Evolutionary conservation across 2,329 filamentous ascomycete genomes (phyloP), one percentile per base, ranked within the genome.

Genomic region (Stachybotrys chartarum): DNA sequence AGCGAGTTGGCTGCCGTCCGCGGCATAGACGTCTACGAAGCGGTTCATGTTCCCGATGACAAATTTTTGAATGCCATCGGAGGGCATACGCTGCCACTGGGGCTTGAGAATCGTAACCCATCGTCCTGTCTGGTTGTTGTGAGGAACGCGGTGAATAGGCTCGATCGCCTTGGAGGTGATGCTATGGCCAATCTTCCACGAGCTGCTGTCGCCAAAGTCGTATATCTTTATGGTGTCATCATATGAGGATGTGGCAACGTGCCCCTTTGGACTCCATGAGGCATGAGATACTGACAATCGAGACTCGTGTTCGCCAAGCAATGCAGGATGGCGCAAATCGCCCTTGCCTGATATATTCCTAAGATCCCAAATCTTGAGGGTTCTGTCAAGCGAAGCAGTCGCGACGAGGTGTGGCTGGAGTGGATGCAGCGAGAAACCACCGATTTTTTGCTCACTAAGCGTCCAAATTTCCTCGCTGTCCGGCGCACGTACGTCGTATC

Each of bases 41-140:
- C 94, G 84, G 67, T 96, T 96, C 94, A 97, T 97, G 63, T 97
- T 99, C 1, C 90, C 94, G 56, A 99, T 93, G 30, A 85, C 89
- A 64, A 99, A 91, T 58, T 93, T 91, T 59, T 96, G 87, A 6
- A 95, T 84, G 7, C 86, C 86, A 56, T 94, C 90, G 39, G 80
- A 75, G 0, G 94, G 93, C 50, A 82, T 80, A 35, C 82, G 77
- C 70, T 99, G 94, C 94, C 94, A 99, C 63, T 96, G 91, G 0
- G 69, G 94, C 80, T 79, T 95, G 67, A 79, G 70, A 39, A 82
- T 96, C 0, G 91, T 96, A 0, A 97, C 91, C 91, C 91, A 97
- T 55, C 92, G 81, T 0, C 93, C 94, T 0, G 92, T 97, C 73
- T 99, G 94, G 66, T 96, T 97, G 66, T 99, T 99, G 66, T 99